These are phyloP conservation scores for Cymbidium sinense DNA, from an alignment of 106 monocot genomes.

Conservation along the genomic window DNA sequence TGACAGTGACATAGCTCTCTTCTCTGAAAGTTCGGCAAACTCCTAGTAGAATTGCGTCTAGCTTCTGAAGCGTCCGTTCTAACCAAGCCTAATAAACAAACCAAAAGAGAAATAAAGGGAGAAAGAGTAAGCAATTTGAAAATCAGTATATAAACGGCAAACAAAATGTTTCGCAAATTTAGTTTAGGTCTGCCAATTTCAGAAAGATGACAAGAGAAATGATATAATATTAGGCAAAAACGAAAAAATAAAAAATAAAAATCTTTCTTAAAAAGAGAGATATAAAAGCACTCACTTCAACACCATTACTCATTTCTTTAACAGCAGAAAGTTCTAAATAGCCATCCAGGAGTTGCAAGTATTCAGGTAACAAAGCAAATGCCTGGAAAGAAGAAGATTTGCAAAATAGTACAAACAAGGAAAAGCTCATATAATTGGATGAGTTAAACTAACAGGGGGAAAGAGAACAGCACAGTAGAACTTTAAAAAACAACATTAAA, in stretches of 20 bases:
- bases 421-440: background rate
- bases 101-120: background rate
- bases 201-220: background rate
- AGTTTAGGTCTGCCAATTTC: background rate
- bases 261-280: background rate
- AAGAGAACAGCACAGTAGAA: background rate
- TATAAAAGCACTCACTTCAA: conserved; percentile 54
- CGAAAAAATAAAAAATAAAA: background rate
- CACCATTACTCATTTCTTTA: conserved; percentile 83
- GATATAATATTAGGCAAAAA: background rate
- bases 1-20: conserved; percentile 84
- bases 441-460: background rate
- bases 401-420: conserved; percentile 5
- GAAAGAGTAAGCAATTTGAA: background rate
- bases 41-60: conserved; percentile 79
- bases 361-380: conserved; percentile 87
- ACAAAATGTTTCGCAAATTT: background rate
- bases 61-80: conserved; percentile 81
- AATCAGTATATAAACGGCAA: background rate
- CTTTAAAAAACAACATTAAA: background rate
- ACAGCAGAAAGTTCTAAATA: conserved; percentile 68
- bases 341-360: conserved; percentile 88
- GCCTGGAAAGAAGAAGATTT: conserved; percentile 40
- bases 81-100: conserved; percentile 62
- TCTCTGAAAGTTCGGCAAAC: conserved; percentile 81